phyloP scores from a whole-genome alignment of 1,284 basidiomycete genomes.

The Cryptococcus sp. region DNA sequence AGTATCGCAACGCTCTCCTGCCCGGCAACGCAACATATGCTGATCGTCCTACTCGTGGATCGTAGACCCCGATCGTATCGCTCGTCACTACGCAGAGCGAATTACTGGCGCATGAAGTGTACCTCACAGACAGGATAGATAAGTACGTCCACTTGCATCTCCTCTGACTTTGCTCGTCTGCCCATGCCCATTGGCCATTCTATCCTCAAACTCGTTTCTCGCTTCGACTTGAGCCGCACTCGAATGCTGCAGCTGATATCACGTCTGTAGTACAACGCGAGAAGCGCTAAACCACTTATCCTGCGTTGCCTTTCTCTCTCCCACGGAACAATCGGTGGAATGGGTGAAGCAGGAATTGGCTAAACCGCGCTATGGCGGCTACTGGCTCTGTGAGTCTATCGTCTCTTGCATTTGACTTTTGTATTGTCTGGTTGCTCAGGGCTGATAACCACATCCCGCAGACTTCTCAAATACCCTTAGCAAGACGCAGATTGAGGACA shows the following conservation, averaged over 20 bases:
- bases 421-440: background rate
- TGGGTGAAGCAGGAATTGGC: constrained; percentile 80
- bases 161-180: background rate
- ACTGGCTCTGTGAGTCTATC: constrained; percentile 86
- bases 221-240: too few species aligned
- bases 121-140: constrained; percentile 95
- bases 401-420: too few species aligned
- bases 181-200: background rate
- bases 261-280: constrained; percentile 60
- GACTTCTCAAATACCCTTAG: constrained; percentile 94
- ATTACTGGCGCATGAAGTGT: constrained; percentile 93
- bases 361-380: constrained; percentile 92
- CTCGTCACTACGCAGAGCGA: constrained; percentile 92
- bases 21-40: background rate
- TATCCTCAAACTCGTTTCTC: background rate
- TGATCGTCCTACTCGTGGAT: background rate
- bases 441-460: constrained; percentile 45
- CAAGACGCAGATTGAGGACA: constrained; percentile 86
- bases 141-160: constrained; percentile 58
- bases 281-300: constrained; percentile 94
- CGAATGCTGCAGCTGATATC: background rate
- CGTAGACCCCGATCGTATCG: constrained; percentile 94
- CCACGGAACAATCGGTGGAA: constrained; percentile 75
- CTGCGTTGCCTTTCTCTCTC: constrained; percentile 90
- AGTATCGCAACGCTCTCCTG: constrained; percentile 33